phyloP scores from a whole-genome alignment of 2,329 filamentous ascomycete genomes.

The Hypoxylon sp. region DNA sequence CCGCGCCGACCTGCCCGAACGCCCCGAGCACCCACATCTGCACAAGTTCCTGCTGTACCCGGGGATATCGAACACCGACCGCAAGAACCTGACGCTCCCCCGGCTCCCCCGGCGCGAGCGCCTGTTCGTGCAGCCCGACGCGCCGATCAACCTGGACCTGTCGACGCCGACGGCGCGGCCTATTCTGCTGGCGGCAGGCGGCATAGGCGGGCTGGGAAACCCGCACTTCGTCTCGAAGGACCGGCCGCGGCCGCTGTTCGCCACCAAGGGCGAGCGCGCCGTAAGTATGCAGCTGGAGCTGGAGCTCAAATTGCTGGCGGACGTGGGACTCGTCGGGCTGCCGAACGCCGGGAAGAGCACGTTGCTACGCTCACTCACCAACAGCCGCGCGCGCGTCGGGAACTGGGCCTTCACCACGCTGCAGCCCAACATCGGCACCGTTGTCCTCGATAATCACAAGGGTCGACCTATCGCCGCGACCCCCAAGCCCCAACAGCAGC shows the following conservation, averaged over 20 bases:
- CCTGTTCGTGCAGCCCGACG: constrained; percentile 71
- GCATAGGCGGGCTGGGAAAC: constrained; percentile 90
- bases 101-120: constrained; percentile 61
- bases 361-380: constrained; percentile 84
- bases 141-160: constrained; percentile 77
- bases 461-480: constrained; percentile 77
- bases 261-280: constrained; percentile 83
- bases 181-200: constrained; percentile 85
- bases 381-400: constrained; percentile 87
- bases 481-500: constrained; percentile 44
- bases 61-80: constrained; percentile 75
- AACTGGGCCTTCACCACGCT: constrained; percentile 98
- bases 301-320: constrained; percentile 93
- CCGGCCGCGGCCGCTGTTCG: constrained; percentile 82
- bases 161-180: constrained; percentile 81
- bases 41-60: constrained; percentile 90
- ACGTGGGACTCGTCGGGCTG: constrained; percentile 92
- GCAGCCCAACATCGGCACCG: constrained; percentile 93
- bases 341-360: constrained; percentile 98
- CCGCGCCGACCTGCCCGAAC: constrained; percentile 44
- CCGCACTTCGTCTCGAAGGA: constrained; percentile 86
- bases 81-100: constrained; percentile 62
- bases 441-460: constrained; percentile 87
- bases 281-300: constrained; percentile 83
- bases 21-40: constrained; percentile 54